phyloP scores from a whole-genome alignment of 306 rosid genomes.

The Cercis canadensis region DNA sequence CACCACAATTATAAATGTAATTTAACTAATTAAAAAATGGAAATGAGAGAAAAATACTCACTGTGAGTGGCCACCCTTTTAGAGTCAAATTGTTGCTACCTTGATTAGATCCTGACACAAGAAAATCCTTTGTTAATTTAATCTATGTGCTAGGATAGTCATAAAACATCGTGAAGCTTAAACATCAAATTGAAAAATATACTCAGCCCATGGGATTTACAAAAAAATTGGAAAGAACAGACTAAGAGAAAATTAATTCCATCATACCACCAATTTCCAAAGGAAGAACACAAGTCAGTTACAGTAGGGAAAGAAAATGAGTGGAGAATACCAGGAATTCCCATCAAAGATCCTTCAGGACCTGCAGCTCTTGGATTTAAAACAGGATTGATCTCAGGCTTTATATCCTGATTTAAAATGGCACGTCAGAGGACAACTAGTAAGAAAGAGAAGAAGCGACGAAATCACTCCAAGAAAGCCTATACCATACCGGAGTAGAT shows the following conservation, averaged over 20 bases:
- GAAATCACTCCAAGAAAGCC: slow-evolving; percentile 28
- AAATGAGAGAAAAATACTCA: slow-evolving; percentile 45
- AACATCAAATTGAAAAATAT: slow-evolving; percentile 28
- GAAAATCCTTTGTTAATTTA: slow-evolving; percentile 38
- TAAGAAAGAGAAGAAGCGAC: slow-evolving; percentile 30
- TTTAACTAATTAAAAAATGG: slow-evolving; percentile 8
- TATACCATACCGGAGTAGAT: slow-evolving; percentile 70
- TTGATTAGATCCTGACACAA: slow-evolving; percentile 89
- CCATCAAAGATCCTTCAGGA: slow-evolving; percentile 88
- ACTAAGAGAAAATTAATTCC: background rate
- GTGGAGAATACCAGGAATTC: slow-evolving; percentile 77
- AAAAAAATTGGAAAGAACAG: slow-evolving; percentile 20
- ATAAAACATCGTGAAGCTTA: background rate
- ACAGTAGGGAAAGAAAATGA: slow-evolving; percentile 10
- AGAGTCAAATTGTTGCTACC: slow-evolving; percentile 91
- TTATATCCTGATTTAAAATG: slow-evolving; percentile 72
- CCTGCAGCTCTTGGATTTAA: slow-evolving; percentile 91
- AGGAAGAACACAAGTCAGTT: slow-evolving; percentile 15
- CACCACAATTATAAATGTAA: background rate
- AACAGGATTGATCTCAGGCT: slow-evolving; percentile 88
- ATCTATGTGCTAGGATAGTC: slow-evolving; percentile 28
- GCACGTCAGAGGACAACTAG: slow-evolving; percentile 42
- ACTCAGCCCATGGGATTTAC: slow-evolving; percentile 3
- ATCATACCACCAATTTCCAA: slow-evolving; percentile 34
- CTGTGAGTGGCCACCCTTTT: slow-evolving; percentile 99